phyloP scores from a whole-genome alignment of 2,329 filamentous ascomycete genomes.

The Penicillium brasilianum region DNA sequence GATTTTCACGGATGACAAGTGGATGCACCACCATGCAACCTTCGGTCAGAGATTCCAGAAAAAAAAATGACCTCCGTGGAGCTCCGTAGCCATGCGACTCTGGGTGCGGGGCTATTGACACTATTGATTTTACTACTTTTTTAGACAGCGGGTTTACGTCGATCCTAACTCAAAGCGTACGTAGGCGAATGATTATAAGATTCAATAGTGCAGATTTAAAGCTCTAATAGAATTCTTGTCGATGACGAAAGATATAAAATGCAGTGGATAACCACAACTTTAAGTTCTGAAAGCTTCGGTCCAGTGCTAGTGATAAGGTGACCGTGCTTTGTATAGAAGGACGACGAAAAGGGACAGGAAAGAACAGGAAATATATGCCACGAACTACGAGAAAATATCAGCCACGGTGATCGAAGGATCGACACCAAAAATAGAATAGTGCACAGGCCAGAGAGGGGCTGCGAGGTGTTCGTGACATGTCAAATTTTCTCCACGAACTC shows the following conservation, averaged over 20 bases:
- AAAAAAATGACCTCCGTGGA: background rate
- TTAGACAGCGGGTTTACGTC: constrained; percentile 24
- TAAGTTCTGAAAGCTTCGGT: background rate
- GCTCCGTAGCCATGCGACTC: constrained; percentile 9
- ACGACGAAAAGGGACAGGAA: background rate
- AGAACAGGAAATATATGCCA: no score
- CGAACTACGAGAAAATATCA: no score
- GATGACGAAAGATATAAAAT: background rate
- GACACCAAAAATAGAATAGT: constrained; percentile 3
- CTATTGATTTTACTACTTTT: constrained; percentile 26
- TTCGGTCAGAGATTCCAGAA: constrained; percentile 18
- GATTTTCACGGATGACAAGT: background rate
- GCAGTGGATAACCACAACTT: background rate
- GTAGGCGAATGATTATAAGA: constrained; percentile 9
- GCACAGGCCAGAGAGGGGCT: background rate
- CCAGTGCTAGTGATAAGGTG: background rate
- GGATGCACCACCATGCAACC: constrained; percentile 1
- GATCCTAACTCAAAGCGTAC: constrained; percentile 17
- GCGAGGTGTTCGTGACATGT: constrained; percentile 7
- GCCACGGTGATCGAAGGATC: background rate
- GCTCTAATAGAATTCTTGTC: constrained; percentile 4
- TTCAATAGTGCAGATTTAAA: constrained; percentile 26
- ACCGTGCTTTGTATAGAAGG: background rate
- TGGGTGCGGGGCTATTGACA: constrained; percentile 12
- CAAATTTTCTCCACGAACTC: constrained; percentile 15